Evolutionary conservation across 2,329 filamentous ascomycete species (phyloP).

Genomic region (Cercospora citrullina): DNA sequence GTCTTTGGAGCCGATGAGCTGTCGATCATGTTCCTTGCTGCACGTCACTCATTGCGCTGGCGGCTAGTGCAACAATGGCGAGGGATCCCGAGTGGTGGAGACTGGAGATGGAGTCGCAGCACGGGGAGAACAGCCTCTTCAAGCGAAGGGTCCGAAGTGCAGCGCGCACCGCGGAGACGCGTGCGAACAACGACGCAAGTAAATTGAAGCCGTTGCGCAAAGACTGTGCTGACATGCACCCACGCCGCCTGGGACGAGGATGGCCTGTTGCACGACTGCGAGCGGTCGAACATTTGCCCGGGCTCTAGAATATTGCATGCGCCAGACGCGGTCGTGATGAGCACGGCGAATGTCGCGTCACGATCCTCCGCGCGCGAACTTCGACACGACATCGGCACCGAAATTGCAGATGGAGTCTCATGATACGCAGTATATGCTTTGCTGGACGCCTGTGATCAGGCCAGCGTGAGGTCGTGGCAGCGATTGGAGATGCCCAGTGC

Average conservation of each 20-base stretch:
- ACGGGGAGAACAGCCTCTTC: neutral
- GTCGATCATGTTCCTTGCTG: constrained; percentile 17
- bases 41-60: constrained; percentile 9
- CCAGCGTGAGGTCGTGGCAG: neutral
- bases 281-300: constrained; percentile 4
- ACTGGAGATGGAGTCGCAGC: neutral
- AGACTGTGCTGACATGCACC: constrained; percentile 1
- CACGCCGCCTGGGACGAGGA: neutral
- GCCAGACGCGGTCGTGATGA: neutral
- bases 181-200: constrained; percentile 13
- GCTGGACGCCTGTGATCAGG: neutral
- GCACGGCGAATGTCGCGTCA: neutral
- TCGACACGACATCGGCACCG: constrained; percentile 8
- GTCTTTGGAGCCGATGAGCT: neutral
- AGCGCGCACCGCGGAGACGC: neutral
- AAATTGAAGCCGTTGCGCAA: constrained; percentile 13
- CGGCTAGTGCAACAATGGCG: constrained; percentile 4
- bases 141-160: constrained; percentile 5
- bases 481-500: neutral
- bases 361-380: neutral
- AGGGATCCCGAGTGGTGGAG: constrained; percentile 5
- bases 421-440: neutral
- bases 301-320: neutral
- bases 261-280: neutral
- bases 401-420: neutral